Conservation (phyloP, 2,329 filamentous ascomycete species). For the Lecanicillium sp. region DNA sequence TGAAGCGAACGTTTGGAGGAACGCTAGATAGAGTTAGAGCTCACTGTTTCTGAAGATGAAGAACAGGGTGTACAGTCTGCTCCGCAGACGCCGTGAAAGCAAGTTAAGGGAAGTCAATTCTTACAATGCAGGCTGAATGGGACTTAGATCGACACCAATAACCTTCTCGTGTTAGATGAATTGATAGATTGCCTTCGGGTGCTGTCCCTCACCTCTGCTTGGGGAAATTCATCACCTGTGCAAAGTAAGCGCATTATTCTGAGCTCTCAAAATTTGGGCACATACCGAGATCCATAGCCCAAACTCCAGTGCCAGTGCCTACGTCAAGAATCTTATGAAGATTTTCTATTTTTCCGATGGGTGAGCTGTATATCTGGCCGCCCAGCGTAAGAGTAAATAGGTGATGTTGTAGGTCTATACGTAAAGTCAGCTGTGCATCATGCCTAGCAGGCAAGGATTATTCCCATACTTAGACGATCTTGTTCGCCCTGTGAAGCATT, state of each 20-base stretch:
- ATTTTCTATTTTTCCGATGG: neutral
- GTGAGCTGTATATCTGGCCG: neutral
- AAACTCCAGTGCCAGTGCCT: constrained; percentile 39
- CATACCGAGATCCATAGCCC: constrained; percentile 35
- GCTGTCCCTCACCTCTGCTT: constrained; percentile 16
- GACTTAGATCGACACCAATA: constrained; percentile 33
- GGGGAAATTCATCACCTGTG: constrained; percentile 20
- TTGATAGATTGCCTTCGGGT: neutral
- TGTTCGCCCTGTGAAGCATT: neutral
- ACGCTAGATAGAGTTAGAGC: constrained; percentile 20
- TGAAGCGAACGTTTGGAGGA: constrained; percentile 40
- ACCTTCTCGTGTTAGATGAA: constrained; percentile 14
- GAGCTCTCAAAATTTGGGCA: neutral
- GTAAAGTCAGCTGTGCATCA: neutral
- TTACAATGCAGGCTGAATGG: constrained; percentile 30
- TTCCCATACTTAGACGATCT: constrained; percentile 1
- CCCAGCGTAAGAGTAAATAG: neutral
- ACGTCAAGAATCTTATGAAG: constrained; percentile 30
- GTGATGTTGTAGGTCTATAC: neutral
- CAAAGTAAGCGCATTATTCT: constrained; percentile 3
- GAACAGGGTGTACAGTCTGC: too few species aligned
- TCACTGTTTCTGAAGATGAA: too few species aligned
- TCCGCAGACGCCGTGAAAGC: too few species aligned
- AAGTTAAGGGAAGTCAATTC: constrained; percentile 3
- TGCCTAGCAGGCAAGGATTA: neutral